A percentile compares a stretch with the other conserved stretches of the same genome.
Conservation (phyloP, 78 protist genomes). For the Ministeria vibrans region DNA sequence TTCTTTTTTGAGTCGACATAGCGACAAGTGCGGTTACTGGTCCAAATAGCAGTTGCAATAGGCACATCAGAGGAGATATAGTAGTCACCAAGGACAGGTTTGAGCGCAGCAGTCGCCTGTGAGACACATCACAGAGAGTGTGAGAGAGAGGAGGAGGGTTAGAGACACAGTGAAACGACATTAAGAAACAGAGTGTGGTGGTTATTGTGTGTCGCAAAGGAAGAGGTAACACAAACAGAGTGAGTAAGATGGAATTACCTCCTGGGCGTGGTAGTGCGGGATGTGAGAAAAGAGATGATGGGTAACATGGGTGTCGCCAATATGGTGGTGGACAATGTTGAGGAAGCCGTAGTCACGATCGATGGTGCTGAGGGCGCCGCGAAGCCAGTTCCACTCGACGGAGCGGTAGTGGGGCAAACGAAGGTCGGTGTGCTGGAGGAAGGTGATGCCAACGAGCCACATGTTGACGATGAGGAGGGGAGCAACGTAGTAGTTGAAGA, state of each 20-base stretch:
- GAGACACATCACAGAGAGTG: too few species aligned
- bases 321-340: neutral
- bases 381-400: slow-evolving; percentile 60
- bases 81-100: neutral
- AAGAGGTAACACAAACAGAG: too few species aligned
- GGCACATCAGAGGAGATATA: neutral
- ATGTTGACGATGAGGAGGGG: slow-evolving; percentile 28
- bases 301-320: neutral
- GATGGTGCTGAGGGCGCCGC: slow-evolving; percentile 66
- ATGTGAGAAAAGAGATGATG: neutral
- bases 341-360: slow-evolving; percentile 49
- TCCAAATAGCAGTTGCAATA: neutral
- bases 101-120: neutral
- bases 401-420: slow-evolving; percentile 59
- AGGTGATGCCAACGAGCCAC: slow-evolving; percentile 81
- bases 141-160: too few species aligned
- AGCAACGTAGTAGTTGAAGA: neutral
- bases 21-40: neutral
- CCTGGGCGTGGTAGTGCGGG: slow-evolving; percentile 17
- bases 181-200: too few species aligned
- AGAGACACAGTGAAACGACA: too few species aligned
- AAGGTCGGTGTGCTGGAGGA: slow-evolving; percentile 79
- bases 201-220: too few species aligned
- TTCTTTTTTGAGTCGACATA: too few species aligned
- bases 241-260: too few species aligned